Evolutionary conservation across 2,329 filamentous ascomycete genomes (phyloP).

Genomic region (Aspergillus sp.): DNA sequence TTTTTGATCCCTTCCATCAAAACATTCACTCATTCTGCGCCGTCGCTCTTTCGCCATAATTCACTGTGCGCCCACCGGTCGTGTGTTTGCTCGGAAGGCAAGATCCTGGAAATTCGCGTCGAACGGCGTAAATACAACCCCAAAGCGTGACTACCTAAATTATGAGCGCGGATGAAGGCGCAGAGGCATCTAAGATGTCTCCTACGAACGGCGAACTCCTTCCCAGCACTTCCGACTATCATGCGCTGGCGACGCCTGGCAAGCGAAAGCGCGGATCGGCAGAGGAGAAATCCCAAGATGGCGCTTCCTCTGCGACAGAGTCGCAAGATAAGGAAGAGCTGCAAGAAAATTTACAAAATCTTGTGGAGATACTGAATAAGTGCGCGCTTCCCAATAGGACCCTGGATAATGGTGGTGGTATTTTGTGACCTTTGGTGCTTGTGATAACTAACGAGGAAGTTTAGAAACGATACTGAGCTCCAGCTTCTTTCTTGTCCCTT

Average conservation of each 20-base stretch:
- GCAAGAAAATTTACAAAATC: slow-evolving; percentile 29
- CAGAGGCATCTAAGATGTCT: slow-evolving; percentile 23
- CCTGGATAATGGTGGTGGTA: slow-evolving; percentile 6
- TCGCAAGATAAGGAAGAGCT: slow-evolving; percentile 25
- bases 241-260: slow-evolving; percentile 27
- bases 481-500: slow-evolving; percentile 36
- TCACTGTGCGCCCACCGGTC: neutral
- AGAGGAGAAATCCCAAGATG: slow-evolving; percentile 24
- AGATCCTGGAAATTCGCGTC: slow-evolving; percentile 11
- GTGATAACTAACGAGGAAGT: neutral
- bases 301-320: slow-evolving; percentile 16
- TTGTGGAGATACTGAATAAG: slow-evolving; percentile 29
- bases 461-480: slow-evolving; percentile 39
- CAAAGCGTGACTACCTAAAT: slow-evolving; percentile 17
- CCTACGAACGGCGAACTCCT: slow-evolving; percentile 30
- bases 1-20: neutral
- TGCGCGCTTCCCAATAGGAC: slow-evolving; percentile 6
- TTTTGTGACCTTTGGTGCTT: neutral
- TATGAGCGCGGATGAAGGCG: slow-evolving; percentile 35
- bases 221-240: slow-evolving; percentile 21
- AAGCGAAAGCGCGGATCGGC: slow-evolving; percentile 37
- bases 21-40: neutral
- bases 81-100: neutral
- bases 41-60: neutral
- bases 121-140: slow-evolving; percentile 7